Evolutionary conservation across 331 rosid genomes (phyloP).

Genomic region (Quercus lobata): DNA sequence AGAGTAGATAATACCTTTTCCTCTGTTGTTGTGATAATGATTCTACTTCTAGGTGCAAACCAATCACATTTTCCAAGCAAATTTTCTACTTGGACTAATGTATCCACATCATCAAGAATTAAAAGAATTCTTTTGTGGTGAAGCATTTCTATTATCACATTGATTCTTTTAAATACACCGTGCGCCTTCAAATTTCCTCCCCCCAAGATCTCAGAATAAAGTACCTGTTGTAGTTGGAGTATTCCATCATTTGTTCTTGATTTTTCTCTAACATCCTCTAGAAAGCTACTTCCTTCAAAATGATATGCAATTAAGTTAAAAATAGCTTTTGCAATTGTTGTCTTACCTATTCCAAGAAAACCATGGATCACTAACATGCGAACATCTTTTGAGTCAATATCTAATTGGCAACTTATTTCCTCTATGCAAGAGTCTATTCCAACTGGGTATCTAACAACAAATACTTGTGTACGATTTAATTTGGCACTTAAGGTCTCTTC

Average conservation of each 20-base stretch:
- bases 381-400: background rate
- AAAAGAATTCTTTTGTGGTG: background rate
- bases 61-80: constrained; percentile 8
- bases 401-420: background rate
- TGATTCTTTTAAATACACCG: background rate
- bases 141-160: background rate
- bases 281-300: constrained; percentile 19
- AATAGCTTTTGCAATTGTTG: constrained; percentile 7
- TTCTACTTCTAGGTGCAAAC: constrained; percentile 22
- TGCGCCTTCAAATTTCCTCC: background rate
- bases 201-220: constrained; percentile 8
- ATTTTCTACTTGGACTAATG: background rate
- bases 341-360: constrained; percentile 28
- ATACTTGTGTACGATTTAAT: background rate
- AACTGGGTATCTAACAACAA: background rate
- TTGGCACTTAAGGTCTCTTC: background rate
- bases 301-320: constrained; percentile 7
- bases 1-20: background rate
- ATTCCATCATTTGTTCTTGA: background rate
- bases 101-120: constrained; percentile 16
- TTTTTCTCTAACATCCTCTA: background rate
- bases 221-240: constrained; percentile 12
- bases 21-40: constrained; percentile 19
- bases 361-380: constrained; percentile 22
- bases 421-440: constrained; percentile 5